phyloP scores from a whole-genome alignment of 257 asterid species.

The Solanum ahanhuiri region DNA sequence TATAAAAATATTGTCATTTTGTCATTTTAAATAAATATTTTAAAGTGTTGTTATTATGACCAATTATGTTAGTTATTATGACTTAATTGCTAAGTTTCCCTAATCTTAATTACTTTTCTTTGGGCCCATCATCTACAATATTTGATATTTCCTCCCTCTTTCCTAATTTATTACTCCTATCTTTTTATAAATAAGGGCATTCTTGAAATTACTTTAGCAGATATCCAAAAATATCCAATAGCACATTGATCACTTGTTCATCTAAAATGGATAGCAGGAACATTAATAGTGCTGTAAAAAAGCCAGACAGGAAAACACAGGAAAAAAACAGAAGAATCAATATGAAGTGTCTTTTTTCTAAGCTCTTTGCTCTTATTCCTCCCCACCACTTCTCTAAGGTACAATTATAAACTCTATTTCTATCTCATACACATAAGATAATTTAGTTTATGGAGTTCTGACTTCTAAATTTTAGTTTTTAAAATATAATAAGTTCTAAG shows the following conservation, averaged over 20 bases:
- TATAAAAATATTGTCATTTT: no score
- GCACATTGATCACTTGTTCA: not conserved
- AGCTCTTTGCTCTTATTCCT: constrained; percentile 15
- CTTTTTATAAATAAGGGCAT: not conserved
- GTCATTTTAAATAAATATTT: no score
- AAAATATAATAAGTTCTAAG: no score
- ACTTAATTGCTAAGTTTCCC: no score
- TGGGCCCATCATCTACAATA: not conserved
- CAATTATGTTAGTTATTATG: no score
- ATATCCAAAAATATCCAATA: not conserved
- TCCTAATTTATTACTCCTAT: not conserved
- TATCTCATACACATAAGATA: not conserved
- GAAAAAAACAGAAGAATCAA: constrained; percentile 17
- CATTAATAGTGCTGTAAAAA: not conserved
- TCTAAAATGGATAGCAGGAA: not conserved
- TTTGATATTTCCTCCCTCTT: not conserved
- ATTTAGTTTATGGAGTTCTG: no score
- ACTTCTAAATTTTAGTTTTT: no score
- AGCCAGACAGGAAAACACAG: constrained; percentile 5
- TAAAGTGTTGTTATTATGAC: no score
- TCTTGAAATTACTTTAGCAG: not conserved
- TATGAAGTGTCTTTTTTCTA: constrained; percentile 8
- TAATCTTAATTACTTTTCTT: no score
- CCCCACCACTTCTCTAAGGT: constrained; percentile 9
- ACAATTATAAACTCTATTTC: not conserved